Evolutionary conservation across 108 stramenopile genomes (phyloP).

Genomic region (Skeletonema potamos): DNA sequence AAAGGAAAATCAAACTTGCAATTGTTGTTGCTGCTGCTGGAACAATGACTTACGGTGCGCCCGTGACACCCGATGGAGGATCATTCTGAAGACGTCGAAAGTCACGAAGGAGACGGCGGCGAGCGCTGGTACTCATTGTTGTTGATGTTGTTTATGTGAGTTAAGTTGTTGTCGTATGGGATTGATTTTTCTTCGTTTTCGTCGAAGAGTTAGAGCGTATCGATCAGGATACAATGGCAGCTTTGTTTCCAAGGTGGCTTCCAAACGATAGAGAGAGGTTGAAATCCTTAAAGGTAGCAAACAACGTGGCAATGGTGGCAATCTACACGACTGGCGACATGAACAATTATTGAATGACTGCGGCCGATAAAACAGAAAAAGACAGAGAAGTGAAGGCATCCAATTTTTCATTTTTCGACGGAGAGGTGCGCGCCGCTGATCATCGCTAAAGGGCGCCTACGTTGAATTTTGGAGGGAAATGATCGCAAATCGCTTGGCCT

Average conservation of each 20-base stretch:
- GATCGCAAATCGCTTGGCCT: neutral
- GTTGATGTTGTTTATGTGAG: neutral
- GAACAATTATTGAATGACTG: too few relatives aligned
- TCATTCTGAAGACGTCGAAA: slow-evolving; percentile 95
- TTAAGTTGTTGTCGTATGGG: neutral
- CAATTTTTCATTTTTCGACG: too few relatives aligned
- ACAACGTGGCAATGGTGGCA: neutral
- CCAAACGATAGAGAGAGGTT: neutral
- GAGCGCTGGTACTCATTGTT: slow-evolving; percentile 94
- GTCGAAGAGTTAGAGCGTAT: neutral
- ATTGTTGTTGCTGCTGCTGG: neutral
- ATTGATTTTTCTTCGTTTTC: neutral
- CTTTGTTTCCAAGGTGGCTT: neutral
- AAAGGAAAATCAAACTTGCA: neutral
- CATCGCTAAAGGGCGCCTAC: neutral
- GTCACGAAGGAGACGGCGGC: slow-evolving; percentile 96
- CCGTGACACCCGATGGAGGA: slow-evolving; percentile 97
- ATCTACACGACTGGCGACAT: neutral
- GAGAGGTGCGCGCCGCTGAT: neutral
- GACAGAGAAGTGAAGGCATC: too few relatives aligned
- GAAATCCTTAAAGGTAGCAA: too few relatives aligned
- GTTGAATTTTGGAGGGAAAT: neutral
- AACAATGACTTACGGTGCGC: slow-evolving; percentile 69
- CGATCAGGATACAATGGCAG: neutral
- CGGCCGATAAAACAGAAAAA: too few relatives aligned